Base-by-base conservation (phyloP, 306 rosid genomes). In the Purshia tridentata region DNA sequence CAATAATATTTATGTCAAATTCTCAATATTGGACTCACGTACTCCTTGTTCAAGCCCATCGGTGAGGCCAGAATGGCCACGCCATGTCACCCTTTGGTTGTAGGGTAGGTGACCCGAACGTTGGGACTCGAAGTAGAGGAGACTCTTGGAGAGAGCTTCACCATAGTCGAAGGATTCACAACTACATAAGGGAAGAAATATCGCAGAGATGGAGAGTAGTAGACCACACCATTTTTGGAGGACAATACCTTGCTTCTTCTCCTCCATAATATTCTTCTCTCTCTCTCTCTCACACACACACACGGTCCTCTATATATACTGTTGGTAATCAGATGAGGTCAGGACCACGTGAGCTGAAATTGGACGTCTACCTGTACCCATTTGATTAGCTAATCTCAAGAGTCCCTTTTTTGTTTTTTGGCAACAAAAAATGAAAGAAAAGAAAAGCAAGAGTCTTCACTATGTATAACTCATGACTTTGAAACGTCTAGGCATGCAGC, bases 41-140 rank as follows among this genome's bases (percentile, higher is more conserved):
- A 91, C 98, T 82, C 91, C 96, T 88, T 92, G 88, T 69, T 85
- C 87, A 5, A 92, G 89, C 81, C 98, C 98, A 60, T 92, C 96
- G 2, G 73, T 71, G 76, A 92, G 92, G 81, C 77, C 96, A 19
- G 98, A 92, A 67, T 90, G 91, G 85, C 82, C 82, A 68, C 96
- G 96, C 98, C 98, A 92, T 51, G 81, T 47, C 84, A 80, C 84
- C 80, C 95, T 80, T 74, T 92, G 96, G 76, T 81, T 90, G 89
- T 90, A 41, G 46, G 98, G 98, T 19, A 92, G 61, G 78, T 77
- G 92, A 39, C 96, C 98, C 1, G 98, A 92, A 60, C 98, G 96
- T 20, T 92, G 98, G 5, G 96, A 70, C 67, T 92, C 98, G 4
- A 92, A 90, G 88, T 88, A 92, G 80, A 92, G 90, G 60, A 92